These are phyloP conservation scores for Fusarium albosuccineum DNA, from an alignment of 2,329 filamentous ascomycete species.

Conservation along the genomic window DNA sequence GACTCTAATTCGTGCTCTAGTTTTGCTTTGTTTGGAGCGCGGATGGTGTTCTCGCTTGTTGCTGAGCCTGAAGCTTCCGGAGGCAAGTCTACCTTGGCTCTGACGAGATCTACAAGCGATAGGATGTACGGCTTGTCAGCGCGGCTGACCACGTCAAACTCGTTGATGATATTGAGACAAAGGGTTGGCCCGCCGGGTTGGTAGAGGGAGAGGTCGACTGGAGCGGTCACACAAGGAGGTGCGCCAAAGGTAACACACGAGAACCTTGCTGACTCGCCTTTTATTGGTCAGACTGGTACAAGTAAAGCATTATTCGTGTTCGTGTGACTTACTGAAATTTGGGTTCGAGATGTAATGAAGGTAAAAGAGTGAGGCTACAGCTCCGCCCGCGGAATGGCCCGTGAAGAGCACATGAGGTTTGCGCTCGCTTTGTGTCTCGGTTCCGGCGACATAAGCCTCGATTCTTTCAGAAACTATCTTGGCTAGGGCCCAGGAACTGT, in stretches of 20 bases:
- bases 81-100: conserved; percentile 14
- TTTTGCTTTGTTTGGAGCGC: not conserved
- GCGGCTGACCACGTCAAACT: conserved; percentile 43
- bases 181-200: conserved; percentile 12
- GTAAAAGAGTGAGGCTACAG: conserved; percentile 39
- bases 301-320: not conserved
- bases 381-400: conserved; percentile 43
- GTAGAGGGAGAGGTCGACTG: conserved; percentile 19
- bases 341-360: conserved; percentile 28
- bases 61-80: not conserved
- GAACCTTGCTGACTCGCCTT: conserved; percentile 24
- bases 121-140: conserved; percentile 39
- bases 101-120: conserved; percentile 35
- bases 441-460: conserved; percentile 1
- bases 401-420: conserved; percentile 39
- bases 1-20: not conserved
- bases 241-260: conserved; percentile 43
- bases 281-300: not conserved
- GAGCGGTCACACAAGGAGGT: conserved; percentile 33
- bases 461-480: conserved; percentile 19
- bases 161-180: conserved; percentile 43
- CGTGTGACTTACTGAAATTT: conserved; percentile 14
- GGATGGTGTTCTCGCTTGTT: not conserved
- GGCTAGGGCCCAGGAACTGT: conserved; percentile 30
- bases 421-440: not conserved